phyloP scores from a whole-genome alignment of 768 basidiomycete species.

The Trametes punicea region DNA sequence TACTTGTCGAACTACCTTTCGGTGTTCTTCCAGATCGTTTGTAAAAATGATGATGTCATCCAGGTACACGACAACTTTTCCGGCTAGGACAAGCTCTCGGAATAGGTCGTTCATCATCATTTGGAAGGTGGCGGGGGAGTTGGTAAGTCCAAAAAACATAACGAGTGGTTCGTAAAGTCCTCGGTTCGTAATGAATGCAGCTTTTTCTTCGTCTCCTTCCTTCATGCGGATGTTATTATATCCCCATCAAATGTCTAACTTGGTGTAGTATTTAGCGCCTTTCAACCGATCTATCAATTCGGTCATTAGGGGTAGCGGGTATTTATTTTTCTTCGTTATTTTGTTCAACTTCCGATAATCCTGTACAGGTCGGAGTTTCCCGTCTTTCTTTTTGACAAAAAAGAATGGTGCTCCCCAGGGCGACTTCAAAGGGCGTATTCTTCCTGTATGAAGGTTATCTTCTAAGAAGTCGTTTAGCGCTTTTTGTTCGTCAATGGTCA shows the following conservation, averaged over 20 bases:
- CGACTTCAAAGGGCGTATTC: slow-evolving; percentile 19
- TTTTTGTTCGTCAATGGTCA: slow-evolving; percentile 12
- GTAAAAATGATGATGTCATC: slow-evolving; percentile 37
- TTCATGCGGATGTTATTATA: slow-evolving; percentile 37
- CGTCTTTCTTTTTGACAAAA: slow-evolving; percentile 32
- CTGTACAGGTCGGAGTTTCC: slow-evolving; percentile 23
- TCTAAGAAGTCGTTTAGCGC: slow-evolving; percentile 20
- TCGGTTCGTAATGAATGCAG: slow-evolving; percentile 34
- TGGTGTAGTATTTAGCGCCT: slow-evolving; percentile 26
- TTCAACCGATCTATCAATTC: slow-evolving; percentile 26
- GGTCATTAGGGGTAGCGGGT: slow-evolving; percentile 32
- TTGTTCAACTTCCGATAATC: slow-evolving; percentile 33
- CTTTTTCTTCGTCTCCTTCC: slow-evolving; percentile 42
- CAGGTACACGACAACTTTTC: slow-evolving; percentile 42
- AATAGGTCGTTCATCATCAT: slow-evolving; percentile 33
- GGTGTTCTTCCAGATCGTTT: slow-evolving; percentile 17
- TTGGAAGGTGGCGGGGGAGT: slow-evolving; percentile 36
- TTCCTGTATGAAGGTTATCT: slow-evolving; percentile 20
- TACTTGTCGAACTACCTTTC: slow-evolving; percentile 21
- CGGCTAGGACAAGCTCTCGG: slow-evolving; percentile 29
- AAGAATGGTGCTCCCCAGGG: slow-evolving; percentile 27
- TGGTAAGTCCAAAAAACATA: slow-evolving; percentile 39
- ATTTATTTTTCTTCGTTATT: slow-evolving; percentile 33
- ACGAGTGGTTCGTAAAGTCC: slow-evolving; percentile 39
- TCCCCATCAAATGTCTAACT: slow-evolving; percentile 27